Evolutionary conservation across 345 rosid genomes (phyloP).

Genomic region (Eucalyptus caleyi): DNA sequence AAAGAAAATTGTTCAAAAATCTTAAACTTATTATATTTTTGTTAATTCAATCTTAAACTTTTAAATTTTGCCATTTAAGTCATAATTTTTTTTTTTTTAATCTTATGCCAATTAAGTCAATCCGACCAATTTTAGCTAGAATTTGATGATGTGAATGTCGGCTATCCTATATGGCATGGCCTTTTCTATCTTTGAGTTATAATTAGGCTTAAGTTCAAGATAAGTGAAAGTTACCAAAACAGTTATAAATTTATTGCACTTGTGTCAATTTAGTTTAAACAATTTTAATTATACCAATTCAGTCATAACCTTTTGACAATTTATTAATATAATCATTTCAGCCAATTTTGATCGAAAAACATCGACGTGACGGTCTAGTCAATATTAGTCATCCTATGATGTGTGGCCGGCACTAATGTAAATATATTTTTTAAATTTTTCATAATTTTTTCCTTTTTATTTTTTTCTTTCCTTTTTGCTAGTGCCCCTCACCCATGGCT

Average conservation of each 20-base stretch:
- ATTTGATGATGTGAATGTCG: accelerated
- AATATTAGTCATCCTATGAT: background rate
- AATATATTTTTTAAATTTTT: too few species aligned
- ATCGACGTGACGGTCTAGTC: too few species aligned
- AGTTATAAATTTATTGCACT: too few species aligned
- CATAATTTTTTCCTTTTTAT: background rate
- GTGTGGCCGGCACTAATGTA: background rate
- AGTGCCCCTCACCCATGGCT: background rate
- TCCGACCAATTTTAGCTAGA: too few species aligned
- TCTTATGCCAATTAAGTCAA: background rate
- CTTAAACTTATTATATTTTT: background rate
- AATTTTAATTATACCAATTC: accelerated
- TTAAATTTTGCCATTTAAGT: too few species aligned
- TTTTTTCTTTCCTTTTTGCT: too few species aligned
- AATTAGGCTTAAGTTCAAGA: background rate
- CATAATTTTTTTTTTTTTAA: too few species aligned
- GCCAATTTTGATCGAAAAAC: accelerated
- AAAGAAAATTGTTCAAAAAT: too few species aligned
- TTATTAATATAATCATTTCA: too few species aligned
- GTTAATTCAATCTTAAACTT: too few species aligned
- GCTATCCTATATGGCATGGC: background rate
- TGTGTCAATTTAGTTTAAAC: too few species aligned
- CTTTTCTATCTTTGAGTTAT: background rate
- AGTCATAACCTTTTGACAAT: too few species aligned
- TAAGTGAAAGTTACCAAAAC: background rate